These are phyloP conservation scores for Meyerozyma sp. DNA, from an alignment of 1,139 yeast genomes.

Conservation along the genomic window DNA sequence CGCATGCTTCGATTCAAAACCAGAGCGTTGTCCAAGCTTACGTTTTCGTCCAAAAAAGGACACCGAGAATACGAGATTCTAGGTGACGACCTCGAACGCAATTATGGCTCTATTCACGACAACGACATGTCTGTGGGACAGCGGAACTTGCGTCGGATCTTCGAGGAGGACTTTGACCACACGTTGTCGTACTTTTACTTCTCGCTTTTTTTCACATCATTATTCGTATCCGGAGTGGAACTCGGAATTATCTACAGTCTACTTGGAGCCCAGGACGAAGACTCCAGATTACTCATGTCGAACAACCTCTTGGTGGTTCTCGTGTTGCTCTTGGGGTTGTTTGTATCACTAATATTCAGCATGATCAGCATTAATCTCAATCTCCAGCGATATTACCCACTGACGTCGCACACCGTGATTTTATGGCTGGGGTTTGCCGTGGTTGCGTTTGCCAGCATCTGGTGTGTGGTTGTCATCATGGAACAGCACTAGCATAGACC, in stretches of 20 bases:
- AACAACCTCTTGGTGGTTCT: slow-evolving; percentile 31
- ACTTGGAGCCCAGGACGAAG: slow-evolving; percentile 18
- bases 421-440: slow-evolving; percentile 27
- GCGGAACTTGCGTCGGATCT: slow-evolving; percentile 14
- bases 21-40: slow-evolving; percentile 3
- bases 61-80: not conserved
- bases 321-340: slow-evolving; percentile 28
- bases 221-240: slow-evolving; percentile 39
- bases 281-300: slow-evolving; percentile 18
- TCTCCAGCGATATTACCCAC: slow-evolving; percentile 23
- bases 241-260: slow-evolving; percentile 39
- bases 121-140: slow-evolving; percentile 9
- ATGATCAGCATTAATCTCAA: slow-evolving; percentile 28
- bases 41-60: too few species aligned
- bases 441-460: slow-evolving; percentile 21
- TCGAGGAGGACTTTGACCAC: slow-evolving; percentile 31
- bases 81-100: slow-evolving; percentile 2
- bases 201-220: slow-evolving; percentile 28
- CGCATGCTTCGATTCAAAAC: slow-evolving; percentile 16
- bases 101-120: slow-evolving; percentile 32
- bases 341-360: slow-evolving; percentile 29
- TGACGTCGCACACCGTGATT: slow-evolving; percentile 21
- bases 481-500: not conserved
- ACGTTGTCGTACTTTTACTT: slow-evolving; percentile 35
- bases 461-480: slow-evolving; percentile 6